Conservation (phyloP, 129 eudicot species). For the Deinandra increscens region DNA sequence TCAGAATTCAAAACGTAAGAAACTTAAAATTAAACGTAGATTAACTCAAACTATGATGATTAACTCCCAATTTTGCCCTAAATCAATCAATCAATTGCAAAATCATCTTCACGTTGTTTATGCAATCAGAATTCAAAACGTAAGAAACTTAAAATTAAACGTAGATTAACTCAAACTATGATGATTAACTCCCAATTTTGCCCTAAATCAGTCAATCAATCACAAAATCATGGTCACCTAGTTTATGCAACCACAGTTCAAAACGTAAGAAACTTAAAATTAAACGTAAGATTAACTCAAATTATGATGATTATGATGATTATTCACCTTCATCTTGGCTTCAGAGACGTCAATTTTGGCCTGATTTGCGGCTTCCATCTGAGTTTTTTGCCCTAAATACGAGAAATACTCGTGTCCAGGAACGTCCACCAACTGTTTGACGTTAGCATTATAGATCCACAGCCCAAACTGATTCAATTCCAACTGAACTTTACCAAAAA, state of each 20-base stretch:
- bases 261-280: neutral
- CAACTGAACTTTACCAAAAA: slow-evolving; percentile 53
- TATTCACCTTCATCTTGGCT: slow-evolving; percentile 62
- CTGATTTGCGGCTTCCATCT: slow-evolving; percentile 72
- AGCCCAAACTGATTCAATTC: slow-evolving; percentile 63
- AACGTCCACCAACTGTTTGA: slow-evolving; percentile 62
- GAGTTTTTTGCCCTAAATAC: slow-evolving; percentile 63
- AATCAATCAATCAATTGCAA: slow-evolving; percentile 18
- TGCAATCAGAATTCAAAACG: no score
- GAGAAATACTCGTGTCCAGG: slow-evolving; percentile 69
- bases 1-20: no score
- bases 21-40: neutral
- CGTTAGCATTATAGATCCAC: slow-evolving; percentile 58
- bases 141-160: neutral
- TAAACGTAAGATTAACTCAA: neutral
- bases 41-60: neutral
- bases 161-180: neutral
- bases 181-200: slow-evolving; percentile 49
- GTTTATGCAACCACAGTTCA: no score
- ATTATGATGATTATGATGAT: neutral
- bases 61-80: slow-evolving; percentile 71
- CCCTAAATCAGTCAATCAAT: slow-evolving; percentile 44
- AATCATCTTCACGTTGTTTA: no score
- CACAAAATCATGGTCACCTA: no score
- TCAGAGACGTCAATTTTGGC: slow-evolving; percentile 68